Base-by-base conservation (phyloP, 2,329 filamentous ascomycete genomes). In the Fusarium sp. region DNA sequence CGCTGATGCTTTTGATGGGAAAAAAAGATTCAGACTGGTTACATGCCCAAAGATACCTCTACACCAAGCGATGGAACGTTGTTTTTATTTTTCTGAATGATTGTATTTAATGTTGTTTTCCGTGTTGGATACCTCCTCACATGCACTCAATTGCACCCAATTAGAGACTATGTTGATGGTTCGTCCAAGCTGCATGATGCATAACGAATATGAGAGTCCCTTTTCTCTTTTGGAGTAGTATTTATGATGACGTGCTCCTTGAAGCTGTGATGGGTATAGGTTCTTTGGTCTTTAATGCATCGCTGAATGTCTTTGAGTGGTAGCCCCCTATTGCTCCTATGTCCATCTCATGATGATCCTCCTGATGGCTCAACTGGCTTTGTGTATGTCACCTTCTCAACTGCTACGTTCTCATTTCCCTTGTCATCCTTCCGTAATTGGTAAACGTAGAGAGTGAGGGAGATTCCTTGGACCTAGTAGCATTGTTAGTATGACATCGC, bases 361-460 rank as follows among this genome's bases (percentile, higher is more conserved):
- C 85, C 82, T 22, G 84, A 85, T 37, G 90, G 88, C 76, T 91
- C 88, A 65, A 91, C 90, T 42, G 92, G 92, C 85, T 95, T 95
- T 78, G 93, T 93, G 82, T 93, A 96, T 60, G 93, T 95, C 71
- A 96, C 93, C 86, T 96, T 96, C 82, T 96, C 93, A 47, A 96
- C 93, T 18, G 92, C 92, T 54, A 96, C 93, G 69, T 92, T 94
- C 83, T 95, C 93, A 38, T 89, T 89, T 18, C 93, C 93, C 75
- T 93, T 92, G 66, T 89, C 91, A 77, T 94, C 93, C 80, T 93
- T 94, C 81, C 92, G 90, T 79, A 95, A 83, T 82, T 95, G 93
- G 82, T 98, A 98, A 62, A 98, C 96, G 82, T 98, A 98, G 59
- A 98, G 88, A 69, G 97, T 97, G 75, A 98, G 89, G 18, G 97